Conservation (phyloP, 257 asterid species). For the Jacaranda mimosifolia region DNA sequence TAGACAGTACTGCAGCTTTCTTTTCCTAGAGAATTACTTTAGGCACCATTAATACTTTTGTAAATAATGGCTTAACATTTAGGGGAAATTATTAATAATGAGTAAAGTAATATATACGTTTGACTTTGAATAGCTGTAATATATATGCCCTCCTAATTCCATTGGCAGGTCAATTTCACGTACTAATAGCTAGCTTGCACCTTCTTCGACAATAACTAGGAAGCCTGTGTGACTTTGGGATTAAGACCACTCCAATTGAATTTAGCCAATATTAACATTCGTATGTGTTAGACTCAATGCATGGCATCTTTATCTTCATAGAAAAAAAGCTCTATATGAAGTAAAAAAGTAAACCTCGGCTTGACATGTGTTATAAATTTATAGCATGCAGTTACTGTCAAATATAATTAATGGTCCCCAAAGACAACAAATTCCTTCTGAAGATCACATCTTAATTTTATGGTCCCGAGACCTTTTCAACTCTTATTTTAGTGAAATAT, state of each 20-base stretch:
- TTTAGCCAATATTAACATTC: too few relatives aligned
- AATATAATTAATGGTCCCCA: constrained; percentile 2
- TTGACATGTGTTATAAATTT: constrained; percentile 29
- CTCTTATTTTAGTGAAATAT: constrained; percentile 10
- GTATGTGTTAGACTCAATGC: not conserved
- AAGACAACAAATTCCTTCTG: constrained; percentile 30
- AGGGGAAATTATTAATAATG: constrained; percentile 11
- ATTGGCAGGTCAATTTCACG: not conserved
- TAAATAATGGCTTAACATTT: constrained; percentile 11
- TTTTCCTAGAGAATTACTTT: not conserved
- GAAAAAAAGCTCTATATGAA: constrained; percentile 1
- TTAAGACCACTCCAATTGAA: too few relatives aligned
- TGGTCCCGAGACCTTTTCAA: constrained; percentile 30
- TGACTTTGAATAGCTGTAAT: too few relatives aligned
- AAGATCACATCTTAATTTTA: constrained; percentile 23
- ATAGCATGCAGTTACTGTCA: constrained; percentile 18
- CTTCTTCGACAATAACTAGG: too few relatives aligned
- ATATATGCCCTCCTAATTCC: constrained; percentile 4
- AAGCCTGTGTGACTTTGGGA: too few relatives aligned
- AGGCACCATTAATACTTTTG: not conserved
- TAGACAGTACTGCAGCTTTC: not conserved
- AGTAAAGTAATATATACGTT: too few relatives aligned
- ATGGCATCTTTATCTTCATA: constrained; percentile 1
- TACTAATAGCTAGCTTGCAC: too few relatives aligned
- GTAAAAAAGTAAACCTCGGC: constrained; percentile 12